Evolutionary conservation across 768 basidiomycete species (phyloP), one percentile per base, ranked within the genome.

Genomic region (Phaeotremella skinneri): DNA sequence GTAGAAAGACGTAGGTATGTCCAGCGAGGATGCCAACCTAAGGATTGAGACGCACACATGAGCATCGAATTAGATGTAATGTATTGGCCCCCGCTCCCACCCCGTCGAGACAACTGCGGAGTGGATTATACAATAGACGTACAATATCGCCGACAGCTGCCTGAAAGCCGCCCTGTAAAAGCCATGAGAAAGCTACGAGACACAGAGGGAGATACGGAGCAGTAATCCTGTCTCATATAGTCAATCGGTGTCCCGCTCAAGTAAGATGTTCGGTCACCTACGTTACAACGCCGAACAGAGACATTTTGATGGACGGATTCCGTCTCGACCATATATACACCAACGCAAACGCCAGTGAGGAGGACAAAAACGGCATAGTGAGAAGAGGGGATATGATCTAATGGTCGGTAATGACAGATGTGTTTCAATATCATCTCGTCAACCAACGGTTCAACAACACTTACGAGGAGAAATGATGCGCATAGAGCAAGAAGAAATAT

Each of bases 271-370:
- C 27, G 9, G 7, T 6, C 41, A 68, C 74, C 14, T 54, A 76
- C 73, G 90, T 97, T 69, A 98, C 82, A 26, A 98, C 80, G 7
- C 94, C 94, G 68, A 99, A 96, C 16, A 99, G 84, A 2, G 91
- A 93, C 58, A 99, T 91, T n/a, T 91, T 90, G 2, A 91, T 90
- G 3, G 87, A 85, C 2, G 94, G 92, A 74, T 99, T 94, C 21
- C 92, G 83, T 53, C 94, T 81, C 17, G 92, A 91, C 96, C 96
- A 99, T 59, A 98, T 81, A 76, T 99, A 99, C 39, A 97, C 96
- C 2, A 94, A 88, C 2, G 94, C 90, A 71, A 94, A 96, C 0
- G 92, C 91, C 29, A 94, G 83, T 0, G 91, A 86, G 0, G 91
- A 89, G 3, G 92, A 93, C 45, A 97, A 85, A 80, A 96, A 94